Percentiles rank a stretch among this genome's conserved stretches.
Conservation (phyloP, 352 stramenopile genomes). For the Blastocystis sp. region DNA sequence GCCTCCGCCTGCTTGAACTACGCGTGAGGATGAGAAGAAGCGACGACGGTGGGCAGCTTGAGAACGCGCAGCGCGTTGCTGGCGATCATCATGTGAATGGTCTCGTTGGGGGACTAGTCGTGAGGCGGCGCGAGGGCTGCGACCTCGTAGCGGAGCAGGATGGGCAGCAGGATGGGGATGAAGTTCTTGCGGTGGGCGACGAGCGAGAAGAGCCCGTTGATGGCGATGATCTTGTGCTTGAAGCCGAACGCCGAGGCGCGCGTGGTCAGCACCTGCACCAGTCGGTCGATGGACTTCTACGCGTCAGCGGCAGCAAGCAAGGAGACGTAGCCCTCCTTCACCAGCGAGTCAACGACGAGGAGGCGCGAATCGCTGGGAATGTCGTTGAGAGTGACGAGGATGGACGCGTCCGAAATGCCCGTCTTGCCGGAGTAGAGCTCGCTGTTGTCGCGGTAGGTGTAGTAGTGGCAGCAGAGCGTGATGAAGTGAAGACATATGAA, state of each 20-base stretch:
- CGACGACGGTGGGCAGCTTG: conserved; percentile 24
- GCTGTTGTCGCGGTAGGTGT: conserved; percentile 36
- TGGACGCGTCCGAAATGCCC: conserved; percentile 26
- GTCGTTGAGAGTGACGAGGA: conserved; percentile 33
- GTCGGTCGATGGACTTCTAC: conserved; percentile 20
- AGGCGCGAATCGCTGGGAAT: not conserved
- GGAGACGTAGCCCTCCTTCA: conserved; percentile 27
- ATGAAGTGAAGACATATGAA: conserved; percentile 61
- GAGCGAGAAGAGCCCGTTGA: conserved; percentile 47
- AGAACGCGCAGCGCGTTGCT: conserved; percentile 16
- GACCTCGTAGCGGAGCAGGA: conserved; percentile 37
- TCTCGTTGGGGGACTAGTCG: conserved; percentile 14
- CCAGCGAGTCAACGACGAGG: not conserved
- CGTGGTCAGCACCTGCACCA: conserved; percentile 18
- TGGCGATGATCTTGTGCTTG: conserved; percentile 30
- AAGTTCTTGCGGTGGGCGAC: conserved; percentile 57
- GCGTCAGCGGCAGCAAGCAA: not conserved
- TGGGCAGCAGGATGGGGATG: conserved; percentile 38
- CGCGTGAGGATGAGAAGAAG: not conserved
- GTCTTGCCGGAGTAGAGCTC: conserved; percentile 25
- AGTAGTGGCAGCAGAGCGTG: conserved; percentile 52
- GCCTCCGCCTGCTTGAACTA: conserved; percentile 10
- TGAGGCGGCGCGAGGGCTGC: not conserved
- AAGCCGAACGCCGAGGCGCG: conserved; percentile 24
- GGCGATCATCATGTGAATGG: not conserved